These are phyloP conservation scores for Solanum lycopersicoides DNA, from an alignment of 257 asterid genomes.

Conservation along the genomic window DNA sequence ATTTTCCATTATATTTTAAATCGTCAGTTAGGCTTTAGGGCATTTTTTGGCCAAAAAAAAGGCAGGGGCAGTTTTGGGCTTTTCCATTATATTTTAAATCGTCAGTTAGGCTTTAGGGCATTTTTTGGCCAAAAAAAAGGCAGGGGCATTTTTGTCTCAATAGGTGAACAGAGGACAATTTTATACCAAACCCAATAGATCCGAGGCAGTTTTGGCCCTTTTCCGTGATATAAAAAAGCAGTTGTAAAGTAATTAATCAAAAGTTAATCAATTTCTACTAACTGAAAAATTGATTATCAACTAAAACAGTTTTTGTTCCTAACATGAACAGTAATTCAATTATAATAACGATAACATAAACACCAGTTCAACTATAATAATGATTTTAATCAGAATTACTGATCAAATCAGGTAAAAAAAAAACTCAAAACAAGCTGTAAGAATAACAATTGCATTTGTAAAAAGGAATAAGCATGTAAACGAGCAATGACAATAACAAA, in stretches of 20 bases:
- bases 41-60: background rate
- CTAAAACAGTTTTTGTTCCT: background rate
- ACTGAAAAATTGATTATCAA: background rate
- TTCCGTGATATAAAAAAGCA: background rate
- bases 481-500: background rate
- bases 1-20: background rate
- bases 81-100: background rate
- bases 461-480: background rate
- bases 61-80: background rate
- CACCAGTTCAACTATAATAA: background rate
- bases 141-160: background rate
- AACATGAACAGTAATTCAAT: background rate
- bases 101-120: background rate
- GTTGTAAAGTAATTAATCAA: background rate
- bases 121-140: background rate
- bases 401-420: background rate
- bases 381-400: background rate
- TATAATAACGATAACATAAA: background rate
- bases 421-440: background rate
- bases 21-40: background rate
- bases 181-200: background rate
- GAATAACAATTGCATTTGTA: background rate
- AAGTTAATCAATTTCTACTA: background rate
- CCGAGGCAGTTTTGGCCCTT: background rate
- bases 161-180: background rate